Percentiles rank a stretch among this genome's conserved stretches.
Conservation (phyloP, 129 eudicot species). For the Tagetes erecta region DNA sequence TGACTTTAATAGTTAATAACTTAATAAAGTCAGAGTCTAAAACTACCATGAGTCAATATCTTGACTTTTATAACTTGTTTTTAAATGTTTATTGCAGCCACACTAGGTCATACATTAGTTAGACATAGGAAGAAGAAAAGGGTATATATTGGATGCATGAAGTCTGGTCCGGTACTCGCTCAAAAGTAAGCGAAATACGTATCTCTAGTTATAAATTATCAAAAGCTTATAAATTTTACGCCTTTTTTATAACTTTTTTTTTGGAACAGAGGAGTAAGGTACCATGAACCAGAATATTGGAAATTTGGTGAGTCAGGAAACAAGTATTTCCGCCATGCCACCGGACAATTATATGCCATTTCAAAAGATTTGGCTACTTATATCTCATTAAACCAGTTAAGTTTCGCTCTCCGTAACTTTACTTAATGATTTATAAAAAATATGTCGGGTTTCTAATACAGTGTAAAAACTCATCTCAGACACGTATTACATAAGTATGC, state of each 20-base stretch:
- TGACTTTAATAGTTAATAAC: too few species aligned
- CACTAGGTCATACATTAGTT: slow-evolving; percentile 77
- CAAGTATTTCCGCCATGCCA: slow-evolving; percentile 95
- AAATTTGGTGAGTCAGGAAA: slow-evolving; percentile 92
- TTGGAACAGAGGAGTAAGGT: slow-evolving; percentile 83
- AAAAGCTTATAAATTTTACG: not conserved
- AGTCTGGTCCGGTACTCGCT: slow-evolving; percentile 93
- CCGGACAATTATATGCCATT: slow-evolving; percentile 88
- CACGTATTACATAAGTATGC: slow-evolving; percentile 83
- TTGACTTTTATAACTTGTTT: slow-evolving; percentile 11
- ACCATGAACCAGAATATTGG: slow-evolving; percentile 95
- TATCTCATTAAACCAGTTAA: slow-evolving; percentile 77
- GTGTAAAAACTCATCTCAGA: slow-evolving; percentile 38
- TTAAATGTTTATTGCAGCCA: slow-evolving; percentile 55
- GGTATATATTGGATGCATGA: slow-evolving; percentile 90
- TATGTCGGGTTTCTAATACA: slow-evolving; percentile 17
- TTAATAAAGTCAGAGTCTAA: not conserved
- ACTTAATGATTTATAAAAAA: not conserved
- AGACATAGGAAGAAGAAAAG: slow-evolving; percentile 77
- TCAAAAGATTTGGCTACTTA: slow-evolving; percentile 89
- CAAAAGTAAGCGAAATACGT: slow-evolving; percentile 59
- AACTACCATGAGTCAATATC: not conserved
- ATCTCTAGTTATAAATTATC: slow-evolving; percentile 5
- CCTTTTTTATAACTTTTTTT: not conserved
- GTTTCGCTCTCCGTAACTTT: slow-evolving; percentile 19